Conservation (phyloP, 805 yeast genomes). For the Kodamaea sagamina region DNA sequence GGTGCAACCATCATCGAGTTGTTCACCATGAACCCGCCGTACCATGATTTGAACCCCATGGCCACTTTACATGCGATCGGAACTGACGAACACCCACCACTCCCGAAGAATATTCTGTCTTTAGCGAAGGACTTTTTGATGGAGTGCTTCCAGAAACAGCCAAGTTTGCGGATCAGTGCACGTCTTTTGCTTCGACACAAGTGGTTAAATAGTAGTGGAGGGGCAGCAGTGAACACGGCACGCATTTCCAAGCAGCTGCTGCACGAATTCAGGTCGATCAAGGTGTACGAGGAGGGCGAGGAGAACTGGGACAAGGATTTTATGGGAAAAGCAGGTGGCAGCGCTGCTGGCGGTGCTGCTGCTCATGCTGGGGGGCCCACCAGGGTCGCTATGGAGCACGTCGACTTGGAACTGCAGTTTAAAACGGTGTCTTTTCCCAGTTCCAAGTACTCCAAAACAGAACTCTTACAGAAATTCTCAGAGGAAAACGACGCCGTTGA, state of each 20-base stretch:
- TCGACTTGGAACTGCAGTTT: constrained; percentile 14
- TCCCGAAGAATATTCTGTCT: constrained; percentile 54
- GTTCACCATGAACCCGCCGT: constrained; percentile 85
- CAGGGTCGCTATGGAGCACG: constrained; percentile 10
- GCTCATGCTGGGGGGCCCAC: background rate
- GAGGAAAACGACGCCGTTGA: constrained; percentile 26
- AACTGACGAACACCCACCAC: constrained; percentile 66
- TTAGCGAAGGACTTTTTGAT: constrained; percentile 56
- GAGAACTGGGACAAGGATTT: constrained; percentile 41
- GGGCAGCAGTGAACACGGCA: background rate
- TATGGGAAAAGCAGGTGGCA: constrained; percentile 15
- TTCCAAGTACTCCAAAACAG: constrained; percentile 21
- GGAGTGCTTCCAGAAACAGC: constrained; percentile 73
- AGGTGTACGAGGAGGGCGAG: constrained; percentile 31
- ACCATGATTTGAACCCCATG: constrained; percentile 71
- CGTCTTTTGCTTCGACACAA: constrained; percentile 54
- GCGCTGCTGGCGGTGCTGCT: background rate
- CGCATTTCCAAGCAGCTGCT: constrained; percentile 1
- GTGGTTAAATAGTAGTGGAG: constrained; percentile 51
- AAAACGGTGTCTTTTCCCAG: constrained; percentile 11
- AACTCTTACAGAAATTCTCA: constrained; percentile 32
- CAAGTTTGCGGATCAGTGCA: constrained; percentile 59
- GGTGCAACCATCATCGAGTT: constrained; percentile 95
- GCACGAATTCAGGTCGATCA: constrained; percentile 23
- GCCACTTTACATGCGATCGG: constrained; percentile 85